Percentiles rank a stretch among this genome's conserved stretches.
Conservation (phyloP, 495 filamentous ascomycete genomes). For the Penicillium pulvis region DNA sequence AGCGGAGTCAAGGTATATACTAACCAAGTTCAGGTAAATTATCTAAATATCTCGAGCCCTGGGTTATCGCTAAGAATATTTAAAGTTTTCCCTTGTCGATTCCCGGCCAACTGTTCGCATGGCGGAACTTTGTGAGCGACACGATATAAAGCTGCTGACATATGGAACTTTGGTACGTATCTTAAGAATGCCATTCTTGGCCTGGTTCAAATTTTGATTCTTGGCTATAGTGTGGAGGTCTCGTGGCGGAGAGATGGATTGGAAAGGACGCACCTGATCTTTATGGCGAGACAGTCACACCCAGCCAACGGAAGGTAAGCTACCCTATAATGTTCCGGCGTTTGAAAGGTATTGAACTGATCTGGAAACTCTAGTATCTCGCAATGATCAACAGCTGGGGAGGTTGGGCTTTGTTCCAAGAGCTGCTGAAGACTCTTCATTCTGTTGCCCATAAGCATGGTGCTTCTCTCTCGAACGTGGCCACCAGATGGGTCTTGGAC, state of each 20-base stretch:
- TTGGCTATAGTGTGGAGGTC: slow-evolving; percentile 38
- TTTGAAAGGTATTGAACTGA: background rate
- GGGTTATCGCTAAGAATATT: slow-evolving; percentile 2
- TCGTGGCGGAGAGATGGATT: slow-evolving; percentile 44
- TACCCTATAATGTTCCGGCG: background rate
- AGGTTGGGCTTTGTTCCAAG: slow-evolving; percentile 24
- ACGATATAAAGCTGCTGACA: slow-evolving; percentile 45
- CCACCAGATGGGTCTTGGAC: slow-evolving; percentile 45
- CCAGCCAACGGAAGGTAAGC: slow-evolving; percentile 39
- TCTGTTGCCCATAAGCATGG: slow-evolving; percentile 30
- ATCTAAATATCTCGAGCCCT: slow-evolving; percentile 2
- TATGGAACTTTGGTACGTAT: slow-evolving; percentile 39
- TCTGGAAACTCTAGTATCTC: slow-evolving; percentile 33
- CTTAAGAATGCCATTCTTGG: background rate
- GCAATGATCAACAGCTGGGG: slow-evolving; percentile 43
- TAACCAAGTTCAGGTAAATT: slow-evolving; percentile 44
- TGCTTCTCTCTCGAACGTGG: slow-evolving; percentile 36
- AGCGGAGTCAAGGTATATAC: slow-evolving; percentile 34
- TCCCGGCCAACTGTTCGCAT: slow-evolving; percentile 36
- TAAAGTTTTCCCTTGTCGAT: slow-evolving; percentile 45
- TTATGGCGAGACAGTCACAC: slow-evolving; percentile 40
- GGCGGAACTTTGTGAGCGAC: slow-evolving; percentile 35
- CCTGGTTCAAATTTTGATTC: slow-evolving; percentile 11
- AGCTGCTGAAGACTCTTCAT: slow-evolving; percentile 29
- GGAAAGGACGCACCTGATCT: slow-evolving; percentile 34